These are phyloP conservation scores for Solanum sparsipilum DNA, from an alignment of 257 asterid genomes.

Conservation along the genomic window DNA sequence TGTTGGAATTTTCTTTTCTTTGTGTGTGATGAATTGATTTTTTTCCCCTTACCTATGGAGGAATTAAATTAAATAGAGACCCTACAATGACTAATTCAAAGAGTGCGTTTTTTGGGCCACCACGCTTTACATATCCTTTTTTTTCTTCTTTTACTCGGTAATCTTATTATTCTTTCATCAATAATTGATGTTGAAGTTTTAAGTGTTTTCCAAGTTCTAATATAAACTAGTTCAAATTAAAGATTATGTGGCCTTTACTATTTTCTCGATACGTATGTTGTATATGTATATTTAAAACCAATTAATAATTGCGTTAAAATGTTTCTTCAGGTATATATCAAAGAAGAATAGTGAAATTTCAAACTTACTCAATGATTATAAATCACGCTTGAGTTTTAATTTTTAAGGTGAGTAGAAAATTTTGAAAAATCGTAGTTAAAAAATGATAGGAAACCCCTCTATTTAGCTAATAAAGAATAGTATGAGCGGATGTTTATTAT, in stretches of 20 bases:
- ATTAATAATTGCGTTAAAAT: background rate
- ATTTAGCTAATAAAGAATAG: background rate
- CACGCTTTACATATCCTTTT: background rate
- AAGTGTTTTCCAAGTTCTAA: background rate
- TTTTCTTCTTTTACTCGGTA: background rate
- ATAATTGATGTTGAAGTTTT: background rate
- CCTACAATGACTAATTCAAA: slow-evolving; percentile 37
- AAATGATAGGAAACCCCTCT: background rate
- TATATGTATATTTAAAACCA: background rate
- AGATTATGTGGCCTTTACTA: background rate
- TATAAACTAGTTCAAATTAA: background rate
- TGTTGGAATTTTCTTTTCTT: background rate
- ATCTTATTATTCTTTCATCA: background rate
- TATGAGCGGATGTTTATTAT: background rate
- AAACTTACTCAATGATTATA: background rate
- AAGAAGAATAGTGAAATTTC: too few relatives aligned
- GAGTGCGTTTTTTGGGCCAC: background rate
- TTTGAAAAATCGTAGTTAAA: background rate
- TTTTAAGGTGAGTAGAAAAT: background rate
- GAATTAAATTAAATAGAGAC: background rate
- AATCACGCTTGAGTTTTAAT: background rate
- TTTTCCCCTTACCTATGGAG: background rate
- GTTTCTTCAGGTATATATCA: rapidly evolving
- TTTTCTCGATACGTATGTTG: too few relatives aligned
- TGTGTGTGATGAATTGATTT: background rate